Percentiles rank a stretch among this genome's conserved stretches.
phyloP scores from a whole-genome alignment of 2,329 filamentous ascomycete species.

The Botrytis squamosa region DNA sequence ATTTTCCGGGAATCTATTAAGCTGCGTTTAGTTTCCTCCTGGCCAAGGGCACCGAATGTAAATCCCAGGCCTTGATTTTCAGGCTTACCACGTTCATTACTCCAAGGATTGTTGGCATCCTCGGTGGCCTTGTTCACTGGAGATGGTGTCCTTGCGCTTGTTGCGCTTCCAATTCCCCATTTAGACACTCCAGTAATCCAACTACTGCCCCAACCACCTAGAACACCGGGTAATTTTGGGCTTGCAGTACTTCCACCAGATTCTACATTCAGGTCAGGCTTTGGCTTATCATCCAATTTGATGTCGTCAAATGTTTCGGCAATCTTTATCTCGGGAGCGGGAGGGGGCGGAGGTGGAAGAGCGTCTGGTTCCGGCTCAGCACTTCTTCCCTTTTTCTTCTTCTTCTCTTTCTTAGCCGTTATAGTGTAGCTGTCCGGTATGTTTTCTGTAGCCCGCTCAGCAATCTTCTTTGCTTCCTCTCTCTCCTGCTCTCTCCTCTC shows the following conservation, averaged over 20 bases:
- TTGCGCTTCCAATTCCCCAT: conserved; percentile 39
- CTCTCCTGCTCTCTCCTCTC: conserved; percentile 11
- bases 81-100: conserved; percentile 47
- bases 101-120: conserved; percentile 51
- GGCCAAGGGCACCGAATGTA: conserved; percentile 50
- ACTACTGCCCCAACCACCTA: conserved; percentile 60
- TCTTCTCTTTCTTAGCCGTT: conserved; percentile 43
- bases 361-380: conserved; percentile 37
- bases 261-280: conserved; percentile 56
- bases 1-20: conserved; percentile 29
- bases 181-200: conserved; percentile 52
- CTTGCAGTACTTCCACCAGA: conserved; percentile 41
- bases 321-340: conserved; percentile 41
- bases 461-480: conserved; percentile 30
- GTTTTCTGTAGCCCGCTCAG: background rate
- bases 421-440: conserved; percentile 3
- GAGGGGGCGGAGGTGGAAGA: conserved; percentile 28
- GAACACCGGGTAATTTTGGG: conserved; percentile 43
- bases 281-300: conserved; percentile 62
- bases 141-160: conserved; percentile 24
- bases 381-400: conserved; percentile 48
- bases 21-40: conserved; percentile 40
- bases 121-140: conserved; percentile 40
- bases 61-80: conserved; percentile 52
- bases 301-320: conserved; percentile 65